phyloP scores from a whole-genome alignment of 2,329 filamentous ascomycete genomes.

The Septoria linicola region DNA sequence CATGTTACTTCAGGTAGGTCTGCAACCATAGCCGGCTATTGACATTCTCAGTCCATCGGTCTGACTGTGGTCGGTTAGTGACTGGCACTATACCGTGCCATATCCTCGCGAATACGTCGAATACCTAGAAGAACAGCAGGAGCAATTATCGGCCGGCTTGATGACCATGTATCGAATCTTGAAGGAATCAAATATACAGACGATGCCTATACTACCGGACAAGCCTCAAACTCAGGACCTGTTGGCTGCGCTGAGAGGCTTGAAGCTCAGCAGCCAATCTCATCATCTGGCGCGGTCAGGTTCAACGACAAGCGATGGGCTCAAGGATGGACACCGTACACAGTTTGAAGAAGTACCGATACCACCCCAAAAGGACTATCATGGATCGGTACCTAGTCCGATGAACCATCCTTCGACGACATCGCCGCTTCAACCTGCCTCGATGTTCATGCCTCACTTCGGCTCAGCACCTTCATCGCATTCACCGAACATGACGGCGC shows the following conservation, averaged over 20 bases:
- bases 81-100: constrained; percentile 27
- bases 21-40: background rate
- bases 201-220: constrained; percentile 22
- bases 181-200: constrained; percentile 26
- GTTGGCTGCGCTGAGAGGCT: constrained; percentile 17
- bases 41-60: background rate
- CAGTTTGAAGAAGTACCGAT: constrained; percentile 7
- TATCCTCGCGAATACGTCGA: constrained; percentile 28
- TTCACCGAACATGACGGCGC: background rate
- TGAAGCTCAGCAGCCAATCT: constrained; percentile 14
- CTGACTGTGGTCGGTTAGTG: constrained; percentile 11
- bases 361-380: background rate
- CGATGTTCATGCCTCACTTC: constrained; percentile 16
- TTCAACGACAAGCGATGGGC: background rate
- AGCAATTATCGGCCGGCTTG: constrained; percentile 24
- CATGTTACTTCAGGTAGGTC: constrained; percentile 28
- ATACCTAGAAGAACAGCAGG: constrained; percentile 26
- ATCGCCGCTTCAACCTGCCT: constrained; percentile 11
- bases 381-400: constrained; percentile 5
- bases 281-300: background rate
- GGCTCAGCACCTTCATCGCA: background rate
- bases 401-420: constrained; percentile 12
- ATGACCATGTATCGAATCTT: constrained; percentile 24
- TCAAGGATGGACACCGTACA: constrained; percentile 7
- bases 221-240: constrained; percentile 25